A percentile compares a stretch with the other conserved stretches of the same genome.
Conservation (phyloP, 2,329 filamentous ascomycete species). For the Aspergillus proliferans region DNA sequence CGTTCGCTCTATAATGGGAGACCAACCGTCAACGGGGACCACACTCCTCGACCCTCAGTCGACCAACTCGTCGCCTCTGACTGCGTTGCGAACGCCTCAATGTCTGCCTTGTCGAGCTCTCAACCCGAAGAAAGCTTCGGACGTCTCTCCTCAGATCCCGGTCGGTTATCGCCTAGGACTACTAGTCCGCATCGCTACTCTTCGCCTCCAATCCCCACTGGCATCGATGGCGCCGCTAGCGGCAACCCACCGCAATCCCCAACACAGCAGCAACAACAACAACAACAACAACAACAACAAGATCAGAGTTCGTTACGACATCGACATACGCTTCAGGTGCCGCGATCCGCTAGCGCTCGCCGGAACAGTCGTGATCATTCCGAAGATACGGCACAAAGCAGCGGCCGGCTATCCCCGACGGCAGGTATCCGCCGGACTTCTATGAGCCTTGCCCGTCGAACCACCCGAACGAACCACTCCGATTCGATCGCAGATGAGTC, state of each 20-base stretch:
- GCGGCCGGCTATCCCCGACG: constrained; percentile 74
- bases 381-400: constrained; percentile 56
- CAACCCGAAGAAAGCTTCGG: constrained; percentile 24
- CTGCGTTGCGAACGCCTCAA: constrained; percentile 21
- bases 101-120: constrained; percentile 28
- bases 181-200: constrained; percentile 32
- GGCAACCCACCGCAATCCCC: neutral
- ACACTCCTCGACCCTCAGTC: constrained; percentile 18
- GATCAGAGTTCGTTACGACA: constrained; percentile 63
- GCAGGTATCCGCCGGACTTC: constrained; percentile 67
- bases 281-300: constrained; percentile 28
- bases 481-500: constrained; percentile 79
- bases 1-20: constrained; percentile 21
- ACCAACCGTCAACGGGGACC: constrained; percentile 27
- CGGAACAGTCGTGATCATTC: constrained; percentile 59
- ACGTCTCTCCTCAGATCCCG: constrained; percentile 25
- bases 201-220: constrained; percentile 50
- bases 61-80: constrained; percentile 27
- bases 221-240: constrained; percentile 45
- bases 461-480: constrained; percentile 78
- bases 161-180: constrained; percentile 22
- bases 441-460: constrained; percentile 71
- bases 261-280: neutral
- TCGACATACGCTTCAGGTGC: constrained; percentile 82
- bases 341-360: constrained; percentile 59